Base-by-base conservation (phyloP, 2,329 filamentous ascomycete species). In the Hirsutella minnesotensis region DNA sequence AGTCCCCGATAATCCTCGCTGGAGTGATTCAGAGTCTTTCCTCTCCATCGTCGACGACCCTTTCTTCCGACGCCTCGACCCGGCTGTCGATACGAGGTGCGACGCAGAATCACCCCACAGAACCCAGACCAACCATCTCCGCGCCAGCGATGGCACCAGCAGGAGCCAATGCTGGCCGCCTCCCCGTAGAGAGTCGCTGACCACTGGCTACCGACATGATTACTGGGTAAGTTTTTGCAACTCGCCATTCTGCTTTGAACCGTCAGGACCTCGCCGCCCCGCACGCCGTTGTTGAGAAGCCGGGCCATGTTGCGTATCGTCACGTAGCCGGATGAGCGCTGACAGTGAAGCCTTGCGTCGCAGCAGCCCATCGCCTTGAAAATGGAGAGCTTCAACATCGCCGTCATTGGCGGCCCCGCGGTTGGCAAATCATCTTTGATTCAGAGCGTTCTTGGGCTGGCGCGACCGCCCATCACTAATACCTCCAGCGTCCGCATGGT, bases 361-460 rank as follows among this genome's bases (percentile, higher is more conserved):
- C 52, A 58, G 61, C 51, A 56, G 38, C 55, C 53, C 41, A 48
- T 53, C 42, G 48, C 54, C 44, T 49, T 55, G 55, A 56, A 52
- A 46, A 79, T 79, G 75, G 74, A 78, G 48, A 66, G 69, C 51
- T 72, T 79, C 55, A 80, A 78, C 55, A 77, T 84, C 51, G 77
- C 77, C 53, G 69, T 83, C 46, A 77, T 84, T 57, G 80, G 80
- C 53, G 72, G 77, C 57, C 67, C 72, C 51, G 77, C 77, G 46
- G 79, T 80, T 39, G 80, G 80, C 50, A 84, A 84, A 60, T 81
- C 78, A 40, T 72, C 77, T 38, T 80, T 83, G 53, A 76, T 83
- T 53, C 78, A 82, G 59, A 72, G 70, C 38, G 75, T 77, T 43
- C 65, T 81, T 48, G 72, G 75, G 43, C 61, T 80, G 19, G 59